Percentiles rank a stretch among this genome's conserved stretches.
Conservation (phyloP, 1,139 yeast genomes). For the Magnusiomyces ingens region DNA sequence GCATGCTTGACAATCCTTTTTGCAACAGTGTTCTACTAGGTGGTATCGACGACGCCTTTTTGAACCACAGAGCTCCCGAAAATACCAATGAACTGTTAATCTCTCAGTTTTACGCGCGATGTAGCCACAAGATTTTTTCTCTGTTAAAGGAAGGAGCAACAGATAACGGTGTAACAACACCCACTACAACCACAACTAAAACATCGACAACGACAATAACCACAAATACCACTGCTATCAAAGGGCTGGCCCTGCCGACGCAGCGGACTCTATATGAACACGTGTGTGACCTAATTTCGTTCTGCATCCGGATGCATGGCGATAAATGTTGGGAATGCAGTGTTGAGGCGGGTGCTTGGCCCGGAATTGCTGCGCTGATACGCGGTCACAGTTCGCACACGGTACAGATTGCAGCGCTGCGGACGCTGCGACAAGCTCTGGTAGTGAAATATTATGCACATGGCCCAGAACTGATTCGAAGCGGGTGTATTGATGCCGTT, state of each 20-base stretch:
- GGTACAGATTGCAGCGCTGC: conserved; percentile 50
- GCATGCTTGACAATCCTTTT: conserved; percentile 53
- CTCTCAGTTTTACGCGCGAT: conserved; percentile 20
- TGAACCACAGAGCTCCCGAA: conserved; percentile 38
- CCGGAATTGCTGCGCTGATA: conserved; percentile 47
- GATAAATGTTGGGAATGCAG: conserved; percentile 53
- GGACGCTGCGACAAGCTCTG: conserved; percentile 23
- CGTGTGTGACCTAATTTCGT: conserved; percentile 61
- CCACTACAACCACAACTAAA: conserved; percentile 13
- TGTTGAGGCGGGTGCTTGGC: conserved; percentile 47
- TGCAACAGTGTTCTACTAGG: conserved; percentile 17
- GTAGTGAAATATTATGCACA: neutral
- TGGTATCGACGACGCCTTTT: conserved; percentile 36
- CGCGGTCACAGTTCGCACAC: conserved; percentile 37
- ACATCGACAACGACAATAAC: conserved; percentile 12
- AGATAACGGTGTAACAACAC: too few species aligned
- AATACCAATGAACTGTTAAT: conserved; percentile 20
- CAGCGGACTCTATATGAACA: conserved; percentile 50
- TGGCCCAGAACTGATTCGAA: conserved; percentile 42
- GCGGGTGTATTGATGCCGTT: conserved; percentile 47
- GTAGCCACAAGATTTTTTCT: conserved; percentile 21
- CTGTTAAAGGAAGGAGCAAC: conserved; percentile 13
- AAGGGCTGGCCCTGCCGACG: conserved; percentile 7
- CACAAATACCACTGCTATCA: conserved; percentile 13
- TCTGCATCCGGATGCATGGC: conserved; percentile 58